A percentile compares a stretch with the other conserved stretches of the same genome.
Evolutionary conservation across 805 yeast species (phyloP).

Genomic region (Candida piceae): DNA sequence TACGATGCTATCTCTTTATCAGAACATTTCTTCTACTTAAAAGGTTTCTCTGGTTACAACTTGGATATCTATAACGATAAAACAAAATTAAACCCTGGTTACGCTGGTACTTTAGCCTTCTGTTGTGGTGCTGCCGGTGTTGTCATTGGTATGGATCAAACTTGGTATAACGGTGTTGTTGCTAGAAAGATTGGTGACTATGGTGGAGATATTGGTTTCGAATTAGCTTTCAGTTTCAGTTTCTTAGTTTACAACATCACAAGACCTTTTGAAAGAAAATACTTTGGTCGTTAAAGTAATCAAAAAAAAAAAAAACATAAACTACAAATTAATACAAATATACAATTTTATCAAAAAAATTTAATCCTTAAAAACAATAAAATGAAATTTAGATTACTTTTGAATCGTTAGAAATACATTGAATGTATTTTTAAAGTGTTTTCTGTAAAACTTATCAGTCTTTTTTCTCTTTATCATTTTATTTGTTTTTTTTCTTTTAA

Average conservation of each 20-base stretch:
- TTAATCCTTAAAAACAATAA: too few species aligned
- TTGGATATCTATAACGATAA: slow-evolving; percentile 56
- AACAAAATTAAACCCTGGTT: slow-evolving; percentile 63
- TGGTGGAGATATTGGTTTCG: slow-evolving; percentile 89
- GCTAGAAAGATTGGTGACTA: slow-evolving; percentile 52
- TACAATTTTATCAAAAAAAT: too few species aligned
- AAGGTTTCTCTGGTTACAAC: slow-evolving; percentile 57
- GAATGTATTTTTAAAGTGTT: too few species aligned
- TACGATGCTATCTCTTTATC: slow-evolving; percentile 71
- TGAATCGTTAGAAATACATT: too few species aligned
- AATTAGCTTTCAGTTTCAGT: slow-evolving; percentile 63
- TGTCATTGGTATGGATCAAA: slow-evolving; percentile 82
- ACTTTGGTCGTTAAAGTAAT: slow-evolving; percentile 40
- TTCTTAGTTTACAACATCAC: slow-evolving; percentile 52
- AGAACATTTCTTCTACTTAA: slow-evolving; percentile 79
- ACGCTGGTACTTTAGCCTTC: slow-evolving; percentile 74
- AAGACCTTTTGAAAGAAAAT: slow-evolving; percentile 65
- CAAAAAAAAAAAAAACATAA: too few species aligned
- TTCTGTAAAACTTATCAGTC: too few species aligned
- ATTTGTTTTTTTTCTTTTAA: too few species aligned
- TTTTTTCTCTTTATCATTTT: too few species aligned
- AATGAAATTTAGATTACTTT: too few species aligned
- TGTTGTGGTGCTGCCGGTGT: slow-evolving; percentile 83
- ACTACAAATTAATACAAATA: too few species aligned
- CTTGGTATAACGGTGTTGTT: slow-evolving; percentile 75